Conservation (phyloP, 1,139 yeast genomes). For the Yamadazyma kanchanaburiensis region DNA sequence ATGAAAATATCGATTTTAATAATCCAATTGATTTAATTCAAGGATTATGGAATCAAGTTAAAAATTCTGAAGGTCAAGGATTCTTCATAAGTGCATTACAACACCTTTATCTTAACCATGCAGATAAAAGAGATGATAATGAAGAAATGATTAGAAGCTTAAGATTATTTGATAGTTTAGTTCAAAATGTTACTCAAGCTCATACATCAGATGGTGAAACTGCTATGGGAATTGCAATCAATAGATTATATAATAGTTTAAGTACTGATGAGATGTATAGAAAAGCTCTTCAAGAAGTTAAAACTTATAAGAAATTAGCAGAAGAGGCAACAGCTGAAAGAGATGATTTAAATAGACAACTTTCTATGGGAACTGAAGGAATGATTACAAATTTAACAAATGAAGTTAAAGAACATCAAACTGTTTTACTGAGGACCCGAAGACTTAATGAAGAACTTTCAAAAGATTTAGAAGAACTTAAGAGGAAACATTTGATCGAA, state of each 20-base stretch:
- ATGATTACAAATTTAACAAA: constrained; percentile 65
- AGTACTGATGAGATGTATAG: constrained; percentile 90
- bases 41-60: constrained; percentile 68
- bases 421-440: constrained; percentile 63
- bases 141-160: constrained; percentile 62
- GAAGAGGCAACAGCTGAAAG: constrained; percentile 86
- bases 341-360: constrained; percentile 70
- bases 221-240: constrained; percentile 81
- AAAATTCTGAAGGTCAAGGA: constrained; percentile 70
- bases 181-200: constrained; percentile 72
- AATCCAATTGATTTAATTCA: constrained; percentile 73
- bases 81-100: constrained; percentile 77
- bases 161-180: constrained; percentile 76
- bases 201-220: constrained; percentile 68
- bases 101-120: constrained; percentile 72
- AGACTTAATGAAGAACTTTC: constrained; percentile 63
- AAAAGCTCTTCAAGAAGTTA: constrained; percentile 71
- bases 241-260: constrained; percentile 70
- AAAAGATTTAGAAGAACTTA: constrained; percentile 67
- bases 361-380: constrained; percentile 83
- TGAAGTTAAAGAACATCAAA: constrained; percentile 73
- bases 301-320: constrained; percentile 59
- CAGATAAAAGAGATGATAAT: constrained; percentile 49
- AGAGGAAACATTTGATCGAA: constrained; percentile 66
- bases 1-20: constrained; percentile 60